Base-by-base conservation (phyloP, 1,139 yeast species). In the Pichia kudriavzevii region DNA sequence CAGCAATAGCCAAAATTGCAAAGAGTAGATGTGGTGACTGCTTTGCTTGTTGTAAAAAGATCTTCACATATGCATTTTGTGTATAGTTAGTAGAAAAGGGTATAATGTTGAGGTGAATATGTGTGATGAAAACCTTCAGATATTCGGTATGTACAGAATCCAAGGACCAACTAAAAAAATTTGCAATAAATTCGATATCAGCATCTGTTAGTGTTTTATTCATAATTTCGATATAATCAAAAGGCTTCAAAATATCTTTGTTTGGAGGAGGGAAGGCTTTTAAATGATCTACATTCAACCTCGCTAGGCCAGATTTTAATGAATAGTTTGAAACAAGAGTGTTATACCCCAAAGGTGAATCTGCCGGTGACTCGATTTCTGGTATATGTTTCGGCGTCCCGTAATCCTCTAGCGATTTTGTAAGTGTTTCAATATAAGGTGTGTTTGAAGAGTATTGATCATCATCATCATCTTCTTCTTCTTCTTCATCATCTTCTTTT, bases 1-100 rank as follows among this genome's bases (percentile, higher is more conserved):
- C 80, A 0, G 81, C 73, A 30, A 72, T 70, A 2, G 81, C 75
- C 30, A 76, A 53, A 29, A 76, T 63, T 0, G 82, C 80, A 33
- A 78, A 76, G 21, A 75, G 55, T 10, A 75, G 49, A 48, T 70
- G 75, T 0, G 79, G 66, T 29, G 75, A 72, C 21, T 60, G 53
- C 18, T 69, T 63, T 0, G 79, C 78, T 43, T 69, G 67, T 28
- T 60, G 53, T 19, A 76, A 52, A 12, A 76, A 59, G 18, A 74
- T 61, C 38, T 73, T 78, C 23, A 61, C 60, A 34, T 60, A 56
- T 2, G 63, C 52, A 35, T 56, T 59, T 27, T 58, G 55, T n/a
- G 60, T 49, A 26, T 59, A 53, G 17, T 52, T 50, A 3, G 59
- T 48, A 13, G 61, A 52, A 35, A 63, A 57, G 3, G 69, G 69